phyloP scores from a whole-genome alignment of 148 eudicot genomes.

The Salicornia ramosissima region DNA sequence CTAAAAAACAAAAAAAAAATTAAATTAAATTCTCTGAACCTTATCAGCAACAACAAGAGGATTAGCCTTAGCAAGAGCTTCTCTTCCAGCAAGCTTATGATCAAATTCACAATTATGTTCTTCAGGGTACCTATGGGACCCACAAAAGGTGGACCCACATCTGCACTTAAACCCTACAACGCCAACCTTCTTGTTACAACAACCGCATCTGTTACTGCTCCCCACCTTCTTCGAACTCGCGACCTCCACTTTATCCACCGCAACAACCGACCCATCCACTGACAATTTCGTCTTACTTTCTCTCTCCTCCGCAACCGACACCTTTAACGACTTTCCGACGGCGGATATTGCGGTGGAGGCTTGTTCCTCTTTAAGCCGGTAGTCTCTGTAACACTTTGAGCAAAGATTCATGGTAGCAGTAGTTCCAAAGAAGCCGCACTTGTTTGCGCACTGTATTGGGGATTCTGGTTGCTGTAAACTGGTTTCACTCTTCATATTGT shows the following conservation, averaged over 20 bases:
- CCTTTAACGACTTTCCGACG: conserved; percentile 16
- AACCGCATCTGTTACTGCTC: conserved; percentile 33
- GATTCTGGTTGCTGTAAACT: conserved; percentile 37
- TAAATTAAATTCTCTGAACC: conserved; percentile 30
- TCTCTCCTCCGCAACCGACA: not conserved
- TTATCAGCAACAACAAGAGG: conserved; percentile 56
- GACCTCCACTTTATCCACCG: not conserved
- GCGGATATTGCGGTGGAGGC: conserved; percentile 30
- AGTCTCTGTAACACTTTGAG: conserved; percentile 44
- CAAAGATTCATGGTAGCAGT: conserved; percentile 44
- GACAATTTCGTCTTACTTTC: not conserved
- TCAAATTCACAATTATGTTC: conserved; percentile 46
- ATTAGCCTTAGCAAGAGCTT: conserved; percentile 43
- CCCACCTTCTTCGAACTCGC: conserved; percentile 10
- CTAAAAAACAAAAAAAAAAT: not conserved
- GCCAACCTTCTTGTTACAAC: conserved; percentile 61
- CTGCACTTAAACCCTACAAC: conserved; percentile 54
- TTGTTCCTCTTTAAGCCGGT: conserved; percentile 26
- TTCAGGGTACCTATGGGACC: conserved; percentile 59
- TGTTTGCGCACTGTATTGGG: conserved; percentile 42
- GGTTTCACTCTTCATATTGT: conserved; percentile 35
- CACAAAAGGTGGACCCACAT: conserved; percentile 58
- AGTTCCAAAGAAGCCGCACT: conserved; percentile 55
- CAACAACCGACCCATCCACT: not conserved
- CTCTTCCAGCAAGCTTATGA: conserved; percentile 32